Conservation (phyloP, 2,329 filamentous ascomycete genomes). For the Tolypocladium ophioglossoides region DNA sequence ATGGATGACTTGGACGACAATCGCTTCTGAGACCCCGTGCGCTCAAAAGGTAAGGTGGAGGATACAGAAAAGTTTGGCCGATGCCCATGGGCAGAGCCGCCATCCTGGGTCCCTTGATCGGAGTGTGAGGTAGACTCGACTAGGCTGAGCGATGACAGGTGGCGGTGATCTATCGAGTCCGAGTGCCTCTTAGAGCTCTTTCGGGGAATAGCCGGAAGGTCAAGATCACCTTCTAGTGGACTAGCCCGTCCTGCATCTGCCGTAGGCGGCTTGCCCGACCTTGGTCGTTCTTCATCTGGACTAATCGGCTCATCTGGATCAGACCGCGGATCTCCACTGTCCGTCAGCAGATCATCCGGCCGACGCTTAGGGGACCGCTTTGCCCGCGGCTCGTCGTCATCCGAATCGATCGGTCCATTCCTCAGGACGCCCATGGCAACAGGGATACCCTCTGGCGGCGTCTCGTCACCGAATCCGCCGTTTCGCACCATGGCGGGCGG, state of each 20-base stretch:
- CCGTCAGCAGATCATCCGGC: slow-evolving; percentile 29
- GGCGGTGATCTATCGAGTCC: slow-evolving; percentile 20
- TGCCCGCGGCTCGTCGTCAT: slow-evolving; percentile 35
- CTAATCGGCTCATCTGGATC: slow-evolving; percentile 31
- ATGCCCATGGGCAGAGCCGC: slow-evolving; percentile 1
- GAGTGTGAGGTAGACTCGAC: slow-evolving; percentile 5
- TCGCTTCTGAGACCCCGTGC: slow-evolving; percentile 40
- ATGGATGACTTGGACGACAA: slow-evolving; percentile 40
- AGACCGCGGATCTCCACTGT: slow-evolving; percentile 35
- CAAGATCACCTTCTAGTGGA: slow-evolving; percentile 15
- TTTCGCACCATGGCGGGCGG: slow-evolving; percentile 57
- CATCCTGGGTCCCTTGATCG: slow-evolving; percentile 6
- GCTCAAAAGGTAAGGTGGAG: slow-evolving; percentile 43
- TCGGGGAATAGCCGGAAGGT: slow-evolving; percentile 52
- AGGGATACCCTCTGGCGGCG: slow-evolving; percentile 55
- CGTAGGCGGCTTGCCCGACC: background rate
- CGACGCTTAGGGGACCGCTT: slow-evolving; percentile 15
- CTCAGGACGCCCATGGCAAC: slow-evolving; percentile 51
- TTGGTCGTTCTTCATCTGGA: slow-evolving; percentile 15
- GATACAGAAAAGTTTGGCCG: slow-evolving; percentile 8
- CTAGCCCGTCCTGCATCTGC: background rate
- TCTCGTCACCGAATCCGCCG: slow-evolving; percentile 49
- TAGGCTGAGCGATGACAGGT: slow-evolving; percentile 25
- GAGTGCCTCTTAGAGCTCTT: slow-evolving; percentile 62
- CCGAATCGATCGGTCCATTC: slow-evolving; percentile 53